Conservation (phyloP, 2,329 filamentous ascomycete genomes). For the Alternaria gansuensis region DNA sequence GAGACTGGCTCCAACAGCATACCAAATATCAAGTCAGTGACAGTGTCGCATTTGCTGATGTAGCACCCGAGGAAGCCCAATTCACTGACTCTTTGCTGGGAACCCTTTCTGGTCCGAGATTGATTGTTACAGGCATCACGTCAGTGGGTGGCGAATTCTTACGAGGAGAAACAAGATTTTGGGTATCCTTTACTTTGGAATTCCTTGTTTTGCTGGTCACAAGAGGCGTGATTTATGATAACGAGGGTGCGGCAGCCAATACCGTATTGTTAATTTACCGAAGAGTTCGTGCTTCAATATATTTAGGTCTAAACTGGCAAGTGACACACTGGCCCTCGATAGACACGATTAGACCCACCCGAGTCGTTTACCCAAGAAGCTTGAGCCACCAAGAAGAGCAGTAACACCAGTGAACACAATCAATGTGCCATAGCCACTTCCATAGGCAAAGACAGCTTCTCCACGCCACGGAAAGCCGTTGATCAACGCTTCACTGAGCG, state of each 20-base stretch:
- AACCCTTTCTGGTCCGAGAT: not conserved
- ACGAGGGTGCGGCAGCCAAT: no score
- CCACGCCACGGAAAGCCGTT: conserved; percentile 16
- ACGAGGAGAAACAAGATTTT: conserved; percentile 1
- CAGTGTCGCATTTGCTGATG: no score
- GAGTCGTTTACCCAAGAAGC: not conserved
- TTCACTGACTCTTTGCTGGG: no score
- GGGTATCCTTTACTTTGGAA: not conserved
- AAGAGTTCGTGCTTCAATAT: no score
- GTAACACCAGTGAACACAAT: conserved; percentile 54
- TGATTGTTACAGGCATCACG: conserved; percentile 6
- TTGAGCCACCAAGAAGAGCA: conserved; percentile 31
- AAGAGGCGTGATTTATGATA: no score
- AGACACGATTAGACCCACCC: not conserved
- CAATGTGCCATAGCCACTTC: conserved; percentile 51
- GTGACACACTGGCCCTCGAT: no score
- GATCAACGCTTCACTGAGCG: conserved; percentile 58
- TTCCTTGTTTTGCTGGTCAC: no score
- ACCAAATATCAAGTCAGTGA: no score
- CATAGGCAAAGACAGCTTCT: conserved; percentile 49
- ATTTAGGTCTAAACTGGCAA: no score
- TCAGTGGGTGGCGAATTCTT: conserved; percentile 10
- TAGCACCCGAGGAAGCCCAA: no score
- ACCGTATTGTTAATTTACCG: no score
- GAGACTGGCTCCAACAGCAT: no score